These are phyloP conservation scores for Phycomyces nitens DNA, from an alignment of 192 early-diverging fungal genomes.

Conservation along the genomic window DNA sequence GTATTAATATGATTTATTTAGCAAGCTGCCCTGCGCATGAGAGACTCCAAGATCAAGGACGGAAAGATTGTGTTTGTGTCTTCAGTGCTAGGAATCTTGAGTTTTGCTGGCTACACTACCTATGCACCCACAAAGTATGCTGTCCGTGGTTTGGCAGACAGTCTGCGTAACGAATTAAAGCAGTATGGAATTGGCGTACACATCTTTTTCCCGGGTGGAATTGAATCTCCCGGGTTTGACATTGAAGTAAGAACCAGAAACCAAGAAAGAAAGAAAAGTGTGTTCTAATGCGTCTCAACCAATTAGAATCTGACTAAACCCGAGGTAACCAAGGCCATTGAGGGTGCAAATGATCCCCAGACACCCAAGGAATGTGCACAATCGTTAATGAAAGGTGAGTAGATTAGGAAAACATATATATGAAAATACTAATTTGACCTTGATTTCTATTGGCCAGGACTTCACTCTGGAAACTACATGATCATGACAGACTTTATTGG, in stretches of 20 bases:
- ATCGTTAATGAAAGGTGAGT: conserved; percentile 42
- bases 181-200: conserved; percentile 62
- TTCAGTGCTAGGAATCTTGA: conserved; percentile 63
- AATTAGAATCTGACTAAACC: conserved; percentile 69
- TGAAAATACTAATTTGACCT: not conserved
- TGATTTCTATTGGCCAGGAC: conserved; percentile 5
- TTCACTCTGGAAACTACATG: conserved; percentile 28
- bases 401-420: too few species aligned
- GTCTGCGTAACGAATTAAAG: conserved; percentile 60
- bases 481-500: conserved; percentile 30
- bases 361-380: conserved; percentile 60
- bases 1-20: conserved; percentile 9
- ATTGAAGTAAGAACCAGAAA: conserved; percentile 40
- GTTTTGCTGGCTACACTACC: conserved; percentile 63
- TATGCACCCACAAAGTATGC: conserved; percentile 75
- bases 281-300: not conserved
- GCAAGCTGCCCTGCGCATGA: conserved; percentile 62
- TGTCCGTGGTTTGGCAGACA: conserved; percentile 68
- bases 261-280: not conserved
- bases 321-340: conserved; percentile 62
- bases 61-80: conserved; percentile 69
- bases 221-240: conserved; percentile 67
- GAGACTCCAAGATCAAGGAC: conserved; percentile 42
- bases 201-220: conserved; percentile 70
- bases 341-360: conserved; percentile 58